These are phyloP conservation scores for Suillus brevipes DNA, from an alignment of 768 basidiomycete species.

Conservation along the genomic window DNA sequence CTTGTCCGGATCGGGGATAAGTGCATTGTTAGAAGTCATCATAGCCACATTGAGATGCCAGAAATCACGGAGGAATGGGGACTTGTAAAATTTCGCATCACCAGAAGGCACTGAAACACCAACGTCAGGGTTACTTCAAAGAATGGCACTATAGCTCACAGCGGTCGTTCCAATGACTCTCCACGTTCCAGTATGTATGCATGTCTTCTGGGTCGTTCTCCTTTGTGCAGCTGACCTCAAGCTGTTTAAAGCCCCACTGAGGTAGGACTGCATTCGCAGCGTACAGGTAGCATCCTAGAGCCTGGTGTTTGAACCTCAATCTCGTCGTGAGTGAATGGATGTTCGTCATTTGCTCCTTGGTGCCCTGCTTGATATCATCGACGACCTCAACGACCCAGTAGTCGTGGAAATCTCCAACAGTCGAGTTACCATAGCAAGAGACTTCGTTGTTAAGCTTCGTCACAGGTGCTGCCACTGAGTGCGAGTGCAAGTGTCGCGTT, in stretches of 20 bases:
- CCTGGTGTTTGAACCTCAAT: slow-evolving; percentile 77
- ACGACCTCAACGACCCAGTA: slow-evolving; percentile 93
- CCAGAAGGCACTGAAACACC: slow-evolving; percentile 70
- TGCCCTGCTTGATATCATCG: slow-evolving; percentile 78
- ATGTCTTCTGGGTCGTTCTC: slow-evolving; percentile 77
- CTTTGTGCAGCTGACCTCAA: slow-evolving; percentile 93
- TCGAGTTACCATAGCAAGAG: slow-evolving; percentile 89
- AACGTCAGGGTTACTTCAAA: background rate
- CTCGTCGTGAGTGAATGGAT: slow-evolving; percentile 93
- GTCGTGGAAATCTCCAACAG: slow-evolving; percentile 86
- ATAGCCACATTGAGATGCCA: slow-evolving; percentile 99
- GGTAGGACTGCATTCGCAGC: slow-evolving; percentile 89
- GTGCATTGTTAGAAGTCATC: slow-evolving; percentile 99
- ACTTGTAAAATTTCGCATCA: slow-evolving; percentile 78
- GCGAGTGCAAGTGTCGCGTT: slow-evolving; percentile 90
- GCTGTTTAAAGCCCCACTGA: slow-evolving; percentile 99
- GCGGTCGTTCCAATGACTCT: slow-evolving; percentile 95
- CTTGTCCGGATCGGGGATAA: slow-evolving; percentile 97
- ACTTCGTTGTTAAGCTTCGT: slow-evolving; percentile 91
- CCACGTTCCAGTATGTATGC: slow-evolving; percentile 98
- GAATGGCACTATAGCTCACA: slow-evolving; percentile 52
- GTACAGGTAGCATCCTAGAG: slow-evolving; percentile 82
- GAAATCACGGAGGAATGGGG: slow-evolving; percentile 95
- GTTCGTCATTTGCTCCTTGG: slow-evolving; percentile 52
- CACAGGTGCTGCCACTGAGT: slow-evolving; percentile 83